A percentile compares a stretch with the other conserved stretches of the same genome.
Evolutionary conservation across 23 red algal species (phyloP).

Genomic region (Chondrus crispus): DNA sequence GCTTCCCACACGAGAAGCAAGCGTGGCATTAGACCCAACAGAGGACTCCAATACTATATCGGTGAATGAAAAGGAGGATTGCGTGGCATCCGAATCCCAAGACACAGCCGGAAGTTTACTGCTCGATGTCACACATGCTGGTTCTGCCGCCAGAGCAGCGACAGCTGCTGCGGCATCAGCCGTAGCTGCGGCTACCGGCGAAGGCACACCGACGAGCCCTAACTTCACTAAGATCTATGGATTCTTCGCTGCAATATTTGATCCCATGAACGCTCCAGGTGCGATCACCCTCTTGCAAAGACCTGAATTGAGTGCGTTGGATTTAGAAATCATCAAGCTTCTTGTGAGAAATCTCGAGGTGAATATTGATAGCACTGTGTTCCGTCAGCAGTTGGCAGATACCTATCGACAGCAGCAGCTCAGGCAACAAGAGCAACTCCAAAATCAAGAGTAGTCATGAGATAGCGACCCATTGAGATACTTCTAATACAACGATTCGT

Average conservation of each 20-base stretch:
- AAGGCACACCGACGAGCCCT: slow-evolving; percentile 25
- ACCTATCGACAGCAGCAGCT: slow-evolving; percentile 54
- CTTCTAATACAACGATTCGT: too few species aligned
- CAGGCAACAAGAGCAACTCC: not conserved
- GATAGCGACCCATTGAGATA: too few species aligned
- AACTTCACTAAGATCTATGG: slow-evolving; percentile 73
- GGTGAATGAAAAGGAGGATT: too few species aligned
- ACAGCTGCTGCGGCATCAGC: slow-evolving; percentile 24
- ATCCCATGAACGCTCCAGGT: slow-evolving; percentile 23
- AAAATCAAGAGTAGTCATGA: too few species aligned
- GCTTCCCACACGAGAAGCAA: not conserved
- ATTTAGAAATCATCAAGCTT: slow-evolving; percentile 82
- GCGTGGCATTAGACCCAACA: not conserved
- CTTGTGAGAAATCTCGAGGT: slow-evolving; percentile 80
- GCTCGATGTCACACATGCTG: too few species aligned
- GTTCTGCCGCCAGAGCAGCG: not conserved
- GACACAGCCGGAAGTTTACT: too few species aligned
- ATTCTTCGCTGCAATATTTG: slow-evolving; percentile 73
- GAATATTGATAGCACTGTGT: slow-evolving; percentile 53
- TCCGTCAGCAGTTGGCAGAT: slow-evolving; percentile 51
- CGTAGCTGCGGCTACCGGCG: not conserved
- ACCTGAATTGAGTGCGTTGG: slow-evolving; percentile 42
- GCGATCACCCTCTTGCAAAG: not conserved
- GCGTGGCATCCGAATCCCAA: too few species aligned
- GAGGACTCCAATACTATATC: too few species aligned